Base-by-base conservation (phyloP, 768 basidiomycete genomes). In the Termitomyces sp. region DNA sequence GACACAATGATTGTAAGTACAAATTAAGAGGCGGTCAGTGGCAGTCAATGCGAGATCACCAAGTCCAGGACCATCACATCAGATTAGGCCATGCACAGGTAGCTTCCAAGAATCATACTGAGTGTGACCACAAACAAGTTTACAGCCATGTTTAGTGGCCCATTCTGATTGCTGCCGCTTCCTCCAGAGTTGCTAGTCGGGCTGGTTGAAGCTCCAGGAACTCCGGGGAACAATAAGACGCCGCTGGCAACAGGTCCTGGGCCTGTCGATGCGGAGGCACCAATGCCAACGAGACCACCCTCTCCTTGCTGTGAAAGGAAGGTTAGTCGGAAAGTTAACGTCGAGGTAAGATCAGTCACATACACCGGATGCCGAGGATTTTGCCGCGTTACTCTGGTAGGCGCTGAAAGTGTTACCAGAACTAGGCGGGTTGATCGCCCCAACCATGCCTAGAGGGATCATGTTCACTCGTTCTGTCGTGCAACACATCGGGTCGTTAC, bases 341-440 rank as follows among this genome's bases (percentile, higher is more conserved):
- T 26, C 22, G 37, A 39, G 15, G 20, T 29, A 5, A 20, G 3
- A 41, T 37, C 16, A 37, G 7, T 33, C 55, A 73, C 73, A 12
- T 68, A 77, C 78, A 37, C 70, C 74, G 34, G 73, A 65, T 70
- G 3, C 57, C 58, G 60, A 70, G n/a, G n/a, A 68, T 15, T 54
- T 56, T 49, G 60, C 61, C 4, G 81, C 81, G 12, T 65, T 65
- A 5, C 49, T 54, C 55, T 66, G 61, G 72, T 74, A 83, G 15
- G 65, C 63, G 0, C 57, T 60, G 57, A 80, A 75, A 18, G 76
- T 79, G 45, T 65, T 67, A 2, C 78, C 80, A n/a, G 68, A 64
- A 5, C 70, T 51, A 2, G 80, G 79, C 0, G 81, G 72, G 65
- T 84, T 84, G 66, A 85, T 81, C 13, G 78, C 77, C 42, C 81